phyloP scores from a whole-genome alignment of 2,329 filamentous ascomycete genomes.

The Balansia obtecta region DNA sequence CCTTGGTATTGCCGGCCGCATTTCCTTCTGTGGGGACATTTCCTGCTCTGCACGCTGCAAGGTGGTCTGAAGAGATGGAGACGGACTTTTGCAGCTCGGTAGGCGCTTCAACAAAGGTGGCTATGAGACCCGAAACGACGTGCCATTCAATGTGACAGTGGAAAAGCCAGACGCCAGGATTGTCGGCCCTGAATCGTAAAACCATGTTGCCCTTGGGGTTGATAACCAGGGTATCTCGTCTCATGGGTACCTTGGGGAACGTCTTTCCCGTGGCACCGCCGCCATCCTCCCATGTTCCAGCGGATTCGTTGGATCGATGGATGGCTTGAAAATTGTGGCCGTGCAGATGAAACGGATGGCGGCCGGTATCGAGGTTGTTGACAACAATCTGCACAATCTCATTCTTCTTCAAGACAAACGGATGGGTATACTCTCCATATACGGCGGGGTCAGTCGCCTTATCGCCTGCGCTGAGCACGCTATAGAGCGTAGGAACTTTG shows the following conservation, averaged over 20 bases:
- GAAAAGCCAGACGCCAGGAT: constrained; percentile 60
- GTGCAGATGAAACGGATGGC: constrained; percentile 70
- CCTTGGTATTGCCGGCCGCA: constrained; percentile 56
- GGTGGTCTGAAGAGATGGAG: constrained; percentile 46
- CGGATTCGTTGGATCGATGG: constrained; percentile 44
- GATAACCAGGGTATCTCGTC: constrained; percentile 56
- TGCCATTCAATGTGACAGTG: constrained; percentile 80
- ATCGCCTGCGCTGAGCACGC: constrained; percentile 52
- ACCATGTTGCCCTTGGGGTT: constrained; percentile 55
- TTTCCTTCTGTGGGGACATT: constrained; percentile 49
- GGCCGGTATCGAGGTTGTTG: constrained; percentile 62
- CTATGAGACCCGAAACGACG: constrained; percentile 51
- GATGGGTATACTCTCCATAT: constrained; percentile 54
- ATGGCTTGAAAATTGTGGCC: constrained; percentile 63
- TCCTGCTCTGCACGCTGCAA: constrained; percentile 42
- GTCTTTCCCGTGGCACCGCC: constrained; percentile 27
- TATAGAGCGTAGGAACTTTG: constrained; percentile 72
- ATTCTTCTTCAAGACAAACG: constrained; percentile 54
- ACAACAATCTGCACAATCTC: constrained; percentile 62
- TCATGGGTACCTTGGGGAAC: constrained; percentile 45
- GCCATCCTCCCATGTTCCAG: constrained; percentile 39
- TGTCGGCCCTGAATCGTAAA: constrained; percentile 54
- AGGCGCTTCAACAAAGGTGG: constrained; percentile 52
- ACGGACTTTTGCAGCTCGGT: constrained; percentile 47
- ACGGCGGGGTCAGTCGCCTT: constrained; percentile 43